Evolutionary conservation across 352 stramenopile species (phyloP), one percentile per base, ranked within the genome.

Genomic region (Phytophthora capsici): DNA sequence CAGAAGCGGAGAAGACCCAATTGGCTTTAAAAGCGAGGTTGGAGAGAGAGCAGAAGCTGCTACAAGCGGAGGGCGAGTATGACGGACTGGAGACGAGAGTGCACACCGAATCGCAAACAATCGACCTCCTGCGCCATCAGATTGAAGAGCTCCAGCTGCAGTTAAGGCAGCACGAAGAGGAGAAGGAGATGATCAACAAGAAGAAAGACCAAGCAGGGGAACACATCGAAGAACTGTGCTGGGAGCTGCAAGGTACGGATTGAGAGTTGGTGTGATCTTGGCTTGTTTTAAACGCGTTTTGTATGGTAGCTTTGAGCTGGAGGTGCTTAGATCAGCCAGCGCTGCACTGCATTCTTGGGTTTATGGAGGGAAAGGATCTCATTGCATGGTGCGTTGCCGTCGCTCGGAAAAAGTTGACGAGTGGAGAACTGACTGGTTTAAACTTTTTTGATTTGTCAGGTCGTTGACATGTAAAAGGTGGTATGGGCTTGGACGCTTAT

Each of bases 221-320:
- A 10, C 67, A 77, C 22, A 80, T 89, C 26, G 78, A 88, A 13
- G 79, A 85, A 16, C 60, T 93, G 19, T 67, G 53, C 17, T 93
- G 84, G 84, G 84, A 93, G 48, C 76, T 93, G 38, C 70, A 82
- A 63, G 84, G 84, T 92, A 59, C 32, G 65, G 48, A 3, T 4
- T 34, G 28, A 34, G 9, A 12, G 7, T 7, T 12, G 28, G 8
- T 34, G 28, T 34, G 26, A 4, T 37, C 30, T 41, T 51, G 25
- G 4, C 16, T 26, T 25, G 9, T 48, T 14, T 9, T 34, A 34
- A 34, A 13, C 10, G 23, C 14, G 46, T 23, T 26, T 49, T 28
- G 20, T 53, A 50, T 57, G 30, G 16, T n/a, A 87, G 79, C 71
- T 8, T 60, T 88, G 22, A 86, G 56, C 20, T 86, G 74, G 79